Conservation (phyloP, 2,329 filamentous ascomycete genomes). For the Scortechinia acanthostroma region DNA sequence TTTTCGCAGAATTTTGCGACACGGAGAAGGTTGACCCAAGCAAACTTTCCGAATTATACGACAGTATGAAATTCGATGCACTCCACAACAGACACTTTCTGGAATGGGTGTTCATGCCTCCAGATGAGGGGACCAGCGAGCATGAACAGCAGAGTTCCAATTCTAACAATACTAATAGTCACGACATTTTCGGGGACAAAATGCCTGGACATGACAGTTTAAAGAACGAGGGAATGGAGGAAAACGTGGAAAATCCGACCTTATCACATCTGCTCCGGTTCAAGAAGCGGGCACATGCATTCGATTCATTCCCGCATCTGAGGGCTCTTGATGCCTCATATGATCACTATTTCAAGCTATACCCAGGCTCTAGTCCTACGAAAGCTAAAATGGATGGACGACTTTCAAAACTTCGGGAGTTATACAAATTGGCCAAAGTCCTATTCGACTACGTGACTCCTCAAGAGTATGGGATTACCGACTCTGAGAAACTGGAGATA, state of each 20-base stretch:
- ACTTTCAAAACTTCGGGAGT: slow-evolving; percentile 80
- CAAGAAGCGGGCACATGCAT: slow-evolving; percentile 26
- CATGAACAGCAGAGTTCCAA: slow-evolving; percentile 12
- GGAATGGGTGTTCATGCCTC: slow-evolving; percentile 94
- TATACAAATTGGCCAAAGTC: slow-evolving; percentile 89
- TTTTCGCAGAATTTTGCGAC: slow-evolving; percentile 93
- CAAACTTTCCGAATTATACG: slow-evolving; percentile 96
- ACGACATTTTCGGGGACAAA: not conserved
- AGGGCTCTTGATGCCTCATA: slow-evolving; percentile 27
- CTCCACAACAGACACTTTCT: slow-evolving; percentile 93
- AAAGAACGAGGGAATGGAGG: not conserved
- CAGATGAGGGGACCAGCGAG: slow-evolving; percentile 43
- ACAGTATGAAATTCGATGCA: slow-evolving; percentile 99
- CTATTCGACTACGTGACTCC: slow-evolving; percentile 97
- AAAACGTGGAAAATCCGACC: not conserved
- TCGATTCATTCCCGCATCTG: slow-evolving; percentile 37
- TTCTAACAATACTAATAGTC: slow-evolving; percentile 14
- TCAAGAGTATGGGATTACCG: slow-evolving; percentile 93
- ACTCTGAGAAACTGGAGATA: slow-evolving; percentile 96
- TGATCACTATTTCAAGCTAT: slow-evolving; percentile 83
- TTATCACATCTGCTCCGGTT: slow-evolving; percentile 8
- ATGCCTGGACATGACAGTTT: slow-evolving; percentile 6
- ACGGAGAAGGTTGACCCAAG: slow-evolving; percentile 96
- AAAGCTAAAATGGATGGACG: slow-evolving; percentile 78
- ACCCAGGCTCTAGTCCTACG: slow-evolving; percentile 67